Conservation (phyloP, 352 stramenopile genomes). For the Phytophthora vignae region DNA sequence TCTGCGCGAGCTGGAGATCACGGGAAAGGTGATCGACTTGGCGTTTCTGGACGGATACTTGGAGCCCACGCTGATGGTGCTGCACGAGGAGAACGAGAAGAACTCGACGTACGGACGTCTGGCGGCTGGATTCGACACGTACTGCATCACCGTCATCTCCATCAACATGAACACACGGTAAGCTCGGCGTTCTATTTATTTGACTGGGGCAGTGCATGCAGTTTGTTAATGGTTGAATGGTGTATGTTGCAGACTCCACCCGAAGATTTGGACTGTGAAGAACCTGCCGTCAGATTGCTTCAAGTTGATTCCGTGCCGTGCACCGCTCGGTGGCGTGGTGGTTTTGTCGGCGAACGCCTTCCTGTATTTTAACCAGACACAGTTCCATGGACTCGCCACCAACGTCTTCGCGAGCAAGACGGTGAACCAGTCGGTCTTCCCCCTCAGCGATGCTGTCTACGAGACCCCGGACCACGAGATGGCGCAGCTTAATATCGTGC, state of each 20-base stretch:
- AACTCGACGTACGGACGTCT: slow-evolving; percentile 76
- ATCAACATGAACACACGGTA: slow-evolving; percentile 89
- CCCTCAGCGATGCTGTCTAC: slow-evolving; percentile 69
- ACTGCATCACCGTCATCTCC: slow-evolving; percentile 85
- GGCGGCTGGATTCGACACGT: slow-evolving; percentile 80
- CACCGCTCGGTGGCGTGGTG: slow-evolving; percentile 76
- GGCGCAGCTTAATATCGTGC: slow-evolving; percentile 60
- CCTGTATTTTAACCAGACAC: slow-evolving; percentile 90
- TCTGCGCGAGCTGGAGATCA: slow-evolving; percentile 79
- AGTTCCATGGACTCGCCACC: slow-evolving; percentile 79
- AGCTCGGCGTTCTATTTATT: not conserved
- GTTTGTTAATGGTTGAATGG: not conserved
- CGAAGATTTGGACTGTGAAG: slow-evolving; percentile 89
- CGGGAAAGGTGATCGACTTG: slow-evolving; percentile 80
- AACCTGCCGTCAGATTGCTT: slow-evolving; percentile 87
- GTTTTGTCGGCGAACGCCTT: slow-evolving; percentile 84
- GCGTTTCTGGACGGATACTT: slow-evolving; percentile 88
- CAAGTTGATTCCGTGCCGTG: slow-evolving; percentile 72
- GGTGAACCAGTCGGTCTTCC: slow-evolving; percentile 76
- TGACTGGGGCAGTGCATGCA: not conserved
- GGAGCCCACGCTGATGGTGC: slow-evolving; percentile 86
- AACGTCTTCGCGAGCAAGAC: slow-evolving; percentile 82
- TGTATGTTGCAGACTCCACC: slow-evolving; percentile 55
- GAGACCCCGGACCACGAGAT: slow-evolving; percentile 62
- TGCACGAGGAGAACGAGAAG: slow-evolving; percentile 87